A percentile compares a stretch with the other conserved stretches of the same genome.
Conservation (phyloP, 202 grass and related monocot genomes). For the Setaria italica region DNA sequence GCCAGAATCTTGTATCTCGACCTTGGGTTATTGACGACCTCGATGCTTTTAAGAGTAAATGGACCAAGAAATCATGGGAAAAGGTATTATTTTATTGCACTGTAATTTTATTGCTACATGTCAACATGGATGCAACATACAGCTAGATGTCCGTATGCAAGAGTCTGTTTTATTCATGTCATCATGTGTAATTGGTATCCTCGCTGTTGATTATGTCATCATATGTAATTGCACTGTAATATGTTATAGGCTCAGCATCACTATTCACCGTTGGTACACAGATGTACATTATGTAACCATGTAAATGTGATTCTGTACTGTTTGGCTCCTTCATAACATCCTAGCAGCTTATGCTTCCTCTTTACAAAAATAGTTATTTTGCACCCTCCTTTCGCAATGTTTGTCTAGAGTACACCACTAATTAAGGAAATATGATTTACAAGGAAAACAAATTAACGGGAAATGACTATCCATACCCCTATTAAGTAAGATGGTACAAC, state of each 20-base stretch:
- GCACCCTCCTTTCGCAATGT: neutral
- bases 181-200: neutral
- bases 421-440: neutral
- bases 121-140: slow-evolving; percentile 7
- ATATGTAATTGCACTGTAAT: neutral
- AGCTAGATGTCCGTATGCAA: slow-evolving; percentile 16
- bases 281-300: neutral
- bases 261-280: neutral
- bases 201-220: neutral
- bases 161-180: neutral
- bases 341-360: neutral
- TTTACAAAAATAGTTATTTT: neutral
- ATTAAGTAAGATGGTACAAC: neutral
- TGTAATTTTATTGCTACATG: slow-evolving; percentile 23
- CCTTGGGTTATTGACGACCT: slow-evolving; percentile 98
- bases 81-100: slow-evolving; percentile 61
- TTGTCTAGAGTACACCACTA: neutral
- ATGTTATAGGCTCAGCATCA: neutral
- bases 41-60: slow-evolving; percentile 82
- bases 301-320: neutral
- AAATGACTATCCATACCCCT: neutral
- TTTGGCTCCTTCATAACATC: neutral
- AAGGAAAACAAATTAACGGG: neutral
- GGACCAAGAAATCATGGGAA: slow-evolving; percentile 84
- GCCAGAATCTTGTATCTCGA: slow-evolving; percentile 86